phyloP scores from a whole-genome alignment of 352 stramenopile genomes.

The Phytophthora cryptogea region DNA sequence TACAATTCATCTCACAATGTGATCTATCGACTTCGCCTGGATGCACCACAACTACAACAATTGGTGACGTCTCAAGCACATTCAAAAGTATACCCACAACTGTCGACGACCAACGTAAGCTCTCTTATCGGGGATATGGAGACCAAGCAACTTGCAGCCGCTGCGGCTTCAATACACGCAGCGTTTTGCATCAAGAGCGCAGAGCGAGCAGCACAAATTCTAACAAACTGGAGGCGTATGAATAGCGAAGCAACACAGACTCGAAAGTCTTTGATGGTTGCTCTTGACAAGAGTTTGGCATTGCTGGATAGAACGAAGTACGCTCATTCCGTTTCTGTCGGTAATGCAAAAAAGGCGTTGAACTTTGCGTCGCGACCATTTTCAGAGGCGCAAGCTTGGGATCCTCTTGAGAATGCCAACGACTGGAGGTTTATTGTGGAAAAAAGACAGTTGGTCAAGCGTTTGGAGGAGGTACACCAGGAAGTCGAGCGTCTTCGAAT shows the following conservation, averaged over 20 bases:
- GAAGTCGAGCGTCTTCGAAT: constrained; percentile 51
- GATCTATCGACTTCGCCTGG: constrained; percentile 56
- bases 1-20: constrained; percentile 64
- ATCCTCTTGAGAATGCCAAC: constrained; percentile 82
- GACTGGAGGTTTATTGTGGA: constrained; percentile 70
- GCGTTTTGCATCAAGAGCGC: constrained; percentile 32
- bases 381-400: constrained; percentile 71
- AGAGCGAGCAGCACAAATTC: constrained; percentile 21
- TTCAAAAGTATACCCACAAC: background rate
- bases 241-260: constrained; percentile 42
- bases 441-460: constrained; percentile 59
- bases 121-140: constrained; percentile 33
- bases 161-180: constrained; percentile 16
- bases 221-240: constrained; percentile 48
- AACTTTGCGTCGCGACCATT: constrained; percentile 62
- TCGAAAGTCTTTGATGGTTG: constrained; percentile 37
- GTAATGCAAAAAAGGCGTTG: constrained; percentile 48
- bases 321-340: constrained; percentile 32
- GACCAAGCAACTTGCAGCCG: constrained; percentile 17
- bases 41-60: constrained; percentile 50
- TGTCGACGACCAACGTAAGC: background rate
- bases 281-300: constrained; percentile 29
- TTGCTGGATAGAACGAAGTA: constrained; percentile 25
- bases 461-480: constrained; percentile 36
- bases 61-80: constrained; percentile 26